A percentile compares a stretch with the other conserved stretches of the same genome.
Conservation (phyloP, 2,329 filamentous ascomycete genomes). For the Blumeria graminis region DNA sequence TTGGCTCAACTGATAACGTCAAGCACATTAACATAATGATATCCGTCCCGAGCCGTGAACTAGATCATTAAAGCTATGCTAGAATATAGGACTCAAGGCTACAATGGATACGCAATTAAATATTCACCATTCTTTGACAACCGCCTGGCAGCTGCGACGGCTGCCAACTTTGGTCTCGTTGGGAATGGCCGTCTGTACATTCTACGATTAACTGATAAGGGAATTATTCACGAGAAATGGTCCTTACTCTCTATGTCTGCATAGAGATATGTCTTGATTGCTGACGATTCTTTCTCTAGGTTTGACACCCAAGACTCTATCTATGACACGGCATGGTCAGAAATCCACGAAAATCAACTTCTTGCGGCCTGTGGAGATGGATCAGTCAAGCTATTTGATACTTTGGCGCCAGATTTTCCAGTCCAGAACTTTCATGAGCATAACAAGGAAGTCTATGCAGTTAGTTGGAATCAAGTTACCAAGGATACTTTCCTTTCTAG, state of each 20-base stretch:
- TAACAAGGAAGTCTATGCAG: slow-evolving; percentile 75
- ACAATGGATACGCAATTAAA: slow-evolving; percentile 89
- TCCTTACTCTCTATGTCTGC: slow-evolving; percentile 15
- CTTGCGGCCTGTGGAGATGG: slow-evolving; percentile 79
- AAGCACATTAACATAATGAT: no score
- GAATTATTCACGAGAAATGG: slow-evolving; percentile 67
- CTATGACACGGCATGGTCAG: slow-evolving; percentile 87
- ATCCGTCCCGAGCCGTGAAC: no score
- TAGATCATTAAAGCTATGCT: slow-evolving; percentile 17
- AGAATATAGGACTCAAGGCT: slow-evolving; percentile 80
- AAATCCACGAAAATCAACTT: slow-evolving; percentile 87
- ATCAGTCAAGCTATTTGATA: slow-evolving; percentile 82
- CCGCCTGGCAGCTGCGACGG: slow-evolving; percentile 66
- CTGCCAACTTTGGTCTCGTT: slow-evolving; percentile 92
- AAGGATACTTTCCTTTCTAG: slow-evolving; percentile 81
- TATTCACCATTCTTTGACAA: slow-evolving; percentile 98
- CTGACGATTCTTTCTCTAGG: slow-evolving; percentile 19
- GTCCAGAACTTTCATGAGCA: slow-evolving; percentile 87
- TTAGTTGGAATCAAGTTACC: slow-evolving; percentile 73
- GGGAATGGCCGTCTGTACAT: slow-evolving; percentile 83
- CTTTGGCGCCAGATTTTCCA: slow-evolving; percentile 56
- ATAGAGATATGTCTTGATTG: not conserved
- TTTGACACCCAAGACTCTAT: slow-evolving; percentile 95
- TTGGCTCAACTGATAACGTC: no score
- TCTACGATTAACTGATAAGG: slow-evolving; percentile 57